Evolutionary conservation across 2,329 filamentous ascomycete genomes (phyloP).

Genomic region (Calonectria montana): DNA sequence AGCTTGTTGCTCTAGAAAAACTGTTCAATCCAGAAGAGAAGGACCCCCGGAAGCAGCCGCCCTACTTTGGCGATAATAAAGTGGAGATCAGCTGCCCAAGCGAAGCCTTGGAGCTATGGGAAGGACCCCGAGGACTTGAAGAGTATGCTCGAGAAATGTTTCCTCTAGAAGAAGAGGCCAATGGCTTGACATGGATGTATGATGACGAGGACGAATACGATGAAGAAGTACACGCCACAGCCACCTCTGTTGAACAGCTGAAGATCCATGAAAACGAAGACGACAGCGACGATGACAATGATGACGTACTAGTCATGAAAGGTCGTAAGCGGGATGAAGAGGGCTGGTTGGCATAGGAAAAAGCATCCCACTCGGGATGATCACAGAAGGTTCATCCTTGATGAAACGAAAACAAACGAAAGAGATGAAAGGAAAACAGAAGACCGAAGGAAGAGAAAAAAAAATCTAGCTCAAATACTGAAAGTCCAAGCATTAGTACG

Average conservation of each 20-base stretch:
- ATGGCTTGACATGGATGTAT: slow-evolving; percentile 93
- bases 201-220: slow-evolving; percentile 60
- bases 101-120: slow-evolving; percentile 86
- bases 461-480: slow-evolving; percentile 20
- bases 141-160: slow-evolving; percentile 97
- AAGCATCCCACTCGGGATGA: slow-evolving; percentile 15
- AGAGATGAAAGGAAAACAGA: slow-evolving; percentile 11
- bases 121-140: slow-evolving; percentile 88
- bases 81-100: slow-evolving; percentile 75
- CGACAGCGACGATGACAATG: slow-evolving; percentile 64
- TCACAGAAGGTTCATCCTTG: background rate
- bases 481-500: slow-evolving; percentile 23
- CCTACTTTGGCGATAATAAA: slow-evolving; percentile 69
- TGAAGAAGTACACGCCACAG: slow-evolving; percentile 49
- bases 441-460: slow-evolving; percentile 27
- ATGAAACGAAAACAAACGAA: slow-evolving; percentile 18
- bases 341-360: slow-evolving; percentile 65
- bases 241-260: slow-evolving; percentile 52
- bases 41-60: slow-evolving; percentile 68
- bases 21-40: slow-evolving; percentile 65
- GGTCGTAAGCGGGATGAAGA: slow-evolving; percentile 68
- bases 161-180: slow-evolving; percentile 92
- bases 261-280: slow-evolving; percentile 56
- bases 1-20: slow-evolving; percentile 77
- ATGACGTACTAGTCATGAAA: slow-evolving; percentile 69